Base-by-base conservation (phyloP, 2,329 filamentous ascomycete genomes). In the Acarospora socialis region DNA sequence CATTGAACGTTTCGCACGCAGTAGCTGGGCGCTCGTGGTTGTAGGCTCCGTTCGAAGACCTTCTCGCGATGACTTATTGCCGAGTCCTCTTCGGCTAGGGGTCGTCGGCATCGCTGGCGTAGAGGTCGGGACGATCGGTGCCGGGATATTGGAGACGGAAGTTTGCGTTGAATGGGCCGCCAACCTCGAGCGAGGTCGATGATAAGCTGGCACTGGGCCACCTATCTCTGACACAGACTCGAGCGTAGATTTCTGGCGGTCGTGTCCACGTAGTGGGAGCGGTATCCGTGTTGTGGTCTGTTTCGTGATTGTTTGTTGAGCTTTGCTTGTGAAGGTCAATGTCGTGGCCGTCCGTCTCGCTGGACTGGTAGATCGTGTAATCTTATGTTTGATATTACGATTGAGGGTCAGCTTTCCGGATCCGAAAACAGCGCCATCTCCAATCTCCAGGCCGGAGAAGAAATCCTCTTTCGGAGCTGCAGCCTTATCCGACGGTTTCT, bases 221-320 rank as follows among this genome's bases (percentile, higher is more conserved):
- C 84, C 84, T 42, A 76, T 84, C 57, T 95, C 87, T 22, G 83
- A 92, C 4, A 95, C 84, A 14, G 87, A 84, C 50, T 92, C 87
- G n/a, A 95, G 66, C 12, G 78, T 77, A 7, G 80, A 80, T 43
- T 73, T 70, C 4, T 76, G 70, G 32, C 78, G 68, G 48, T 82
- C 78, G 53, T 81, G 76, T 37, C 65, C 66, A 21, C 56, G 56
- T 34, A 77, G 65, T 21, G 86, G 78, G 31, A 84, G 73, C 21
- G 87, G 84, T 38, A 93, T 78, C 35, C 84, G 77, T 20, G 84
- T 90, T 26, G 56, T 50, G 13, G 52, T 58, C 7, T 61, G 50
- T 37, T 42, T 34, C 20, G 49, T 44, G 4, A 56, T 47, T 16
- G 59, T 50, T 15, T 62, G 49, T n/a, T 70, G 60, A 24, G 32